Evolutionary conservation across 768 basidiomycete species (phyloP), one percentile per base, ranked within the genome.

Genomic region (Lactarius hengduanensis): DNA sequence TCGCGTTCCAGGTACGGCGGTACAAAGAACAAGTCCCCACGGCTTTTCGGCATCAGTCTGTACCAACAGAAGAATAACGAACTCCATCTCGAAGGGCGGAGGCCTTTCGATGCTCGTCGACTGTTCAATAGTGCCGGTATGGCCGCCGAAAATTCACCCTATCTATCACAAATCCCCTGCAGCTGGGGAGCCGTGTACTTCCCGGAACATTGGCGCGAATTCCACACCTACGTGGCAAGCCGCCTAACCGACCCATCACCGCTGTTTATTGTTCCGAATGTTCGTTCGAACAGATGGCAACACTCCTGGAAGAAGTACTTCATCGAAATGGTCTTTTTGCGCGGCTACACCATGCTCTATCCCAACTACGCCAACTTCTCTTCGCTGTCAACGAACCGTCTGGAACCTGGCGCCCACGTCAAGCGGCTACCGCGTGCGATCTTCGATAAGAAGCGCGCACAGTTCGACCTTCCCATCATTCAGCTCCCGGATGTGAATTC

Each of bases 111-210:
- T 74, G 85, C 92, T 1, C 86, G 84, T 66, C 65, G 72, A 0
- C 76, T 89, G 26, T 91, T 95, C 74, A 73, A 75, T 11, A 66
- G 74, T 0, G 69, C 76, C 11, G 78, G 78, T 2, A 58, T 84
- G n/a, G 62, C 77, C 0, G 68, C 81, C 54, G 76, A 82, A 0
- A 77, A 80, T 1, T 86, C 86, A 0, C 92, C 94, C 0, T 95
- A 93, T 74, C 83, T 95, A 53, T 93, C 92, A 0, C 89, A 91
- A 65, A 85, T 93, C 11, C 94, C 93, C 0, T 94, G 93, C 76
- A 92, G 90, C 76, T 96, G 92, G 93, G 94, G 93, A 16, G 93
- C 91, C 2, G 80, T 92, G 43, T 96, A 94, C 78, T 96, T 96
- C 73, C 92, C 94, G 13, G 84, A 91, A 69, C 87, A 89, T 71